phyloP scores from a whole-genome alignment of 805 yeast species.

The Clavispora vitiphila region DNA sequence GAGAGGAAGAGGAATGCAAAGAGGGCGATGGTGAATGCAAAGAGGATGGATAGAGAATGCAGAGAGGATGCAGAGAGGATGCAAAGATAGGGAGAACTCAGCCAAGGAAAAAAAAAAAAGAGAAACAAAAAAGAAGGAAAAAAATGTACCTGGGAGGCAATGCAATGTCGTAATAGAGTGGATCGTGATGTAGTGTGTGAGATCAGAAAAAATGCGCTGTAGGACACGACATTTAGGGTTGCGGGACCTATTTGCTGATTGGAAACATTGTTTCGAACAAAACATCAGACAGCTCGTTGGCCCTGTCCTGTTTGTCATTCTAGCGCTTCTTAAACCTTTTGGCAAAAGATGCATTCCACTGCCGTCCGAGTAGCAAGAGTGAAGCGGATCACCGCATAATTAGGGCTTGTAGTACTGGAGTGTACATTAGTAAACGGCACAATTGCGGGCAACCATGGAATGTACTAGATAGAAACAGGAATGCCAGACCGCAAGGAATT shows the following conservation, averaged over 20 bases:
- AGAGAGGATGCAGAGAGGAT: not conserved
- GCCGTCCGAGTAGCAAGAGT: too few relatives aligned
- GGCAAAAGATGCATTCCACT: too few relatives aligned
- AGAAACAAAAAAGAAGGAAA: not conserved
- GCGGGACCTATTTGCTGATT: not conserved
- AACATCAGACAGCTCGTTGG: too few relatives aligned
- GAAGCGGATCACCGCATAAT: too few relatives aligned
- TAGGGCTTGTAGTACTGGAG: too few relatives aligned
- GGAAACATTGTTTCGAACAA: too few relatives aligned
- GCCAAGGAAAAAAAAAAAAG: not conserved
- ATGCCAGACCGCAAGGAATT: too few relatives aligned
- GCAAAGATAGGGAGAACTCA: not conserved
- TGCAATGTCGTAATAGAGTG: not conserved
- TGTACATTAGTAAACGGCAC: too few relatives aligned
- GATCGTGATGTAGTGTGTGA: constrained; percentile 1
- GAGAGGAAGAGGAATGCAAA: not conserved
- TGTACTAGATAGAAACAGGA: too few relatives aligned
- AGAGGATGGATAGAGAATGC: not conserved
- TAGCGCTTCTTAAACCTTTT: too few relatives aligned
- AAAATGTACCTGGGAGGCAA: not conserved
- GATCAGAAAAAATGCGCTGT: not conserved
- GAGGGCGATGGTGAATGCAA: not conserved
- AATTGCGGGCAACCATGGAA: too few relatives aligned
- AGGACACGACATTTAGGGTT: not conserved
- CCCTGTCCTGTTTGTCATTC: too few relatives aligned